A percentile compares a stretch with the other conserved stretches of the same genome.
These are phyloP conservation scores for Aspergillus intermedius DNA, from an alignment of 2,329 filamentous ascomycete genomes.

Conservation along the genomic window DNA sequence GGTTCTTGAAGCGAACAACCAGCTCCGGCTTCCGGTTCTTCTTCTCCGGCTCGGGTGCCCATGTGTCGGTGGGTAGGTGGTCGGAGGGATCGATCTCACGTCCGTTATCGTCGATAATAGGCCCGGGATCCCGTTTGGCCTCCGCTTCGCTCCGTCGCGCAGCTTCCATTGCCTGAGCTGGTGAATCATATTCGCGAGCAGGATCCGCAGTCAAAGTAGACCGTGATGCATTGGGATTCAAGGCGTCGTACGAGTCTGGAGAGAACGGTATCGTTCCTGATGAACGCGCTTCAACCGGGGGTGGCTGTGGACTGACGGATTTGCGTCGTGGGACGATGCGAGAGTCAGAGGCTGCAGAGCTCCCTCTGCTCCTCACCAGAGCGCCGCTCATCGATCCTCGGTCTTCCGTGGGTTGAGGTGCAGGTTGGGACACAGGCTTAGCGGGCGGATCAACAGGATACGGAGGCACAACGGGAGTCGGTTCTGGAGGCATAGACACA, in stretches of 20 bases:
- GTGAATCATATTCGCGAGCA: slow-evolving; percentile 31
- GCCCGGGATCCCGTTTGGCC: slow-evolving; percentile 42
- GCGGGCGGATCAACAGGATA: slow-evolving; percentile 24
- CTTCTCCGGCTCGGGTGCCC: slow-evolving; percentile 60
- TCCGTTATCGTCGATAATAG: slow-evolving; percentile 59
- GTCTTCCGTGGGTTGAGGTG: background rate
- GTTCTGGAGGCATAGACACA: background rate
- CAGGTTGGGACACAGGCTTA: too few species aligned
- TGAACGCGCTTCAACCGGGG: slow-evolving; percentile 31
- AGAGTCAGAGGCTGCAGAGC: slow-evolving; percentile 28
- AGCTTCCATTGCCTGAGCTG: slow-evolving; percentile 33
- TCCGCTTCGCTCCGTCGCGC: slow-evolving; percentile 33
- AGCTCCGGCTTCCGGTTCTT: slow-evolving; percentile 47
- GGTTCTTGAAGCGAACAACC: slow-evolving; percentile 42
- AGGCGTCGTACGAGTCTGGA: slow-evolving; percentile 55
- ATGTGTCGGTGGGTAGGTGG: slow-evolving; percentile 58
- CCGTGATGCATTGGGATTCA: slow-evolving; percentile 46
- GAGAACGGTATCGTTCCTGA: slow-evolving; percentile 49
- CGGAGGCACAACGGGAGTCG: slow-evolving; percentile 13
- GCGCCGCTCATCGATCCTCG: slow-evolving; percentile 16
- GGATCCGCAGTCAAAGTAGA: slow-evolving; percentile 27
- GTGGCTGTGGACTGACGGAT: slow-evolving; percentile 54
- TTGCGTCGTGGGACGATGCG: slow-evolving; percentile 47
- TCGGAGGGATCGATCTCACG: slow-evolving; percentile 61
- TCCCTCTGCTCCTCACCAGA: slow-evolving; percentile 19